A percentile compares a stretch with the other conserved stretches of the same genome.
phyloP scores from a whole-genome alignment of 2,329 filamentous ascomycete species.

The Epichloe sibirici region DNA sequence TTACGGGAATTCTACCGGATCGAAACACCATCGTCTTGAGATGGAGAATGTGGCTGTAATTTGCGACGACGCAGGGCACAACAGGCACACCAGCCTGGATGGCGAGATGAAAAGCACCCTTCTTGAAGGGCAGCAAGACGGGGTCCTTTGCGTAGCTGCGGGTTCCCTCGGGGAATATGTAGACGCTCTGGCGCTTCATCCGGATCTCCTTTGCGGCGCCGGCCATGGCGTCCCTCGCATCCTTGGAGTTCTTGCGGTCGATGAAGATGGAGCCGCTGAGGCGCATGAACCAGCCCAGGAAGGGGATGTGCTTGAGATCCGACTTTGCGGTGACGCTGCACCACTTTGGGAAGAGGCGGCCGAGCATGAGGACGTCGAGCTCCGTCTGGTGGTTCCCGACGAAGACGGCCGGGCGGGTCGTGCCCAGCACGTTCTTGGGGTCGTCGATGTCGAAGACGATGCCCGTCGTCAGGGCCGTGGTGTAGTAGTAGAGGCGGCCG shows the following conservation, averaged over 20 bases:
- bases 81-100: slow-evolving; percentile 90
- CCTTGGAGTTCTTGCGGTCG: slow-evolving; percentile 73
- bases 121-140: slow-evolving; percentile 88
- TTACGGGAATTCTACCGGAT: slow-evolving; percentile 59
- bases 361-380: slow-evolving; percentile 86
- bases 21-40: slow-evolving; percentile 53
- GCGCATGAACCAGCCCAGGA: slow-evolving; percentile 90
- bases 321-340: slow-evolving; percentile 90
- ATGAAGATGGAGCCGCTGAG: slow-evolving; percentile 89
- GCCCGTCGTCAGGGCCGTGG: slow-evolving; percentile 64
- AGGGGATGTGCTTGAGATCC: slow-evolving; percentile 63
- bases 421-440: slow-evolving; percentile 46
- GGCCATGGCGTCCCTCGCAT: slow-evolving; percentile 74
- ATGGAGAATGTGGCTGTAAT: slow-evolving; percentile 64
- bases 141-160: slow-evolving; percentile 78
- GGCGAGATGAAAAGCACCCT: slow-evolving; percentile 93
- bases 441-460: slow-evolving; percentile 67
- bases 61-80: slow-evolving; percentile 71
- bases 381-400: slow-evolving; percentile 94
- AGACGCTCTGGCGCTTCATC: slow-evolving; percentile 59
- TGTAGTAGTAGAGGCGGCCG: slow-evolving; percentile 65
- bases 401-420: slow-evolving; percentile 71
- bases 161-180: slow-evolving; percentile 87
- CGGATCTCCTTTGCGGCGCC: slow-evolving; percentile 73
- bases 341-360: slow-evolving; percentile 77